Conservation (phyloP, 768 basidiomycete species). For the Tephrocybe rancida region DNA sequence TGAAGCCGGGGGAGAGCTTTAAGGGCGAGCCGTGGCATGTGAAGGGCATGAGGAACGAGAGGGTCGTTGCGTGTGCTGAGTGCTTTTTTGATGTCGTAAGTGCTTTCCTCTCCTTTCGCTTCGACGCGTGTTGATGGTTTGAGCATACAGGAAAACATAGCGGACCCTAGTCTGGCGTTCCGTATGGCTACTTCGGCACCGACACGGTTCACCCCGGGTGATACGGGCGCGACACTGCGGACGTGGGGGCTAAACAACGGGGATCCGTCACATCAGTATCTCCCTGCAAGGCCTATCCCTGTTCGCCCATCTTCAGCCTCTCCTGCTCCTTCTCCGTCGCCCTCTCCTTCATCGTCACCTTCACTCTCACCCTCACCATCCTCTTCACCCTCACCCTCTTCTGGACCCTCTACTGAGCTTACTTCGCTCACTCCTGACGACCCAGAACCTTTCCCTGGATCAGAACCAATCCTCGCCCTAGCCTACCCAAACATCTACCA, state of each 20-base stretch:
- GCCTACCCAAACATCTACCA: slow-evolving; percentile 64
- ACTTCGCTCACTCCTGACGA: too few species aligned
- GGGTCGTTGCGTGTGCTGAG: slow-evolving; percentile 48
- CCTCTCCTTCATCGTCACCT: too few species aligned
- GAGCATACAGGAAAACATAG: slow-evolving; percentile 43
- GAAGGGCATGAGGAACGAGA: slow-evolving; percentile 55
- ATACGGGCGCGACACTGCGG: slow-evolving; percentile 46
- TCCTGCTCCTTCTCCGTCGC: too few species aligned
- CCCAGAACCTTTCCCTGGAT: too few species aligned
- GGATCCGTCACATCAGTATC: slow-evolving; percentile 49
- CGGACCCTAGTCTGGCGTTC: slow-evolving; percentile 37
- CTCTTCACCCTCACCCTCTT: too few species aligned
- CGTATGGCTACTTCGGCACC: slow-evolving; percentile 56
- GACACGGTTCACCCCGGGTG: slow-evolving; percentile 42
- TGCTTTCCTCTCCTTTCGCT: slow-evolving; percentile 3
- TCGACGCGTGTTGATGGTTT: neutral
- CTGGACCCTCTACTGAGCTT: too few species aligned
- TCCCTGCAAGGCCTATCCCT: slow-evolving; percentile 42
- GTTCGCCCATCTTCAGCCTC: too few species aligned
- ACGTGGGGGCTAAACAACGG: slow-evolving; percentile 53
- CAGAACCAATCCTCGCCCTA: slow-evolving; percentile 35
- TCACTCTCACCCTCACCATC: too few species aligned
- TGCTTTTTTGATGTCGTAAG: slow-evolving; percentile 43
- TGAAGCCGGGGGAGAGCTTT: slow-evolving; percentile 37
- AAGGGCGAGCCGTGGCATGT: slow-evolving; percentile 47